Percentiles rank a stretch among this genome's conserved stretches.
These are phyloP conservation scores for Cryptosporidium bovis DNA, from an alignment of 169 alveolate genomes.

Conservation along the genomic window DNA sequence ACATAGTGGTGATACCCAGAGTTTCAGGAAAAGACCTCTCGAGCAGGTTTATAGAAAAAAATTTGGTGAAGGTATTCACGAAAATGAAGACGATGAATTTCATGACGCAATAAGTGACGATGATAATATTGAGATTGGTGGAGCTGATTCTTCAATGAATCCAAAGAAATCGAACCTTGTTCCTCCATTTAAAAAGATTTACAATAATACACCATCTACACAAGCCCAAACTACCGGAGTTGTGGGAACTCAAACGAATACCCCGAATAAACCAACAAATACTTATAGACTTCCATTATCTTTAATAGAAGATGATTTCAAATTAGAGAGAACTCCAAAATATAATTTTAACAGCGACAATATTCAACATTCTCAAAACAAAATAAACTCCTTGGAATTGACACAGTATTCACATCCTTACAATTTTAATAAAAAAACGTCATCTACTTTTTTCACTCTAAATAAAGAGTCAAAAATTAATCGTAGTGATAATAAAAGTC, in stretches of 20 bases:
- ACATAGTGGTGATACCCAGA: background rate
- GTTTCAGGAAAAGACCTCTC: conserved; percentile 34
- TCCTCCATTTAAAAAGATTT: conserved; percentile 36
- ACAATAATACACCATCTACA: conserved; percentile 17
- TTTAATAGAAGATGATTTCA: conserved; percentile 44
- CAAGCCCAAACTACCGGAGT: conserved; percentile 28
- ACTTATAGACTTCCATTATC: conserved; percentile 59
- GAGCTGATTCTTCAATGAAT: background rate
- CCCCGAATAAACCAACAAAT: conserved; percentile 32
- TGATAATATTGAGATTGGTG: conserved; percentile 6
- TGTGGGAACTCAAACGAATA: conserved; percentile 27
- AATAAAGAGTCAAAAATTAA: conserved; percentile 2
- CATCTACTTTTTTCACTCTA: conserved; percentile 1
- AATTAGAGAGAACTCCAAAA: background rate
- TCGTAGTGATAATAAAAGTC: background rate
- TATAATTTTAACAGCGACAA: conserved; percentile 5
- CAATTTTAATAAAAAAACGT: background rate
- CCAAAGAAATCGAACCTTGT: conserved; percentile 4
- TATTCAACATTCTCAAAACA: conserved; percentile 24
- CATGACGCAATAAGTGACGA: conserved; percentile 67
- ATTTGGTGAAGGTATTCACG: background rate
- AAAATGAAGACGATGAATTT: conserved; percentile 59
- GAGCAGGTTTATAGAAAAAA: conserved; percentile 30
- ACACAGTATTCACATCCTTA: conserved; percentile 65
- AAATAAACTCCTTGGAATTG: background rate